phyloP scores from a whole-genome alignment of 192 early-diverging fungal species.

The Funneliformis mosseae region DNA sequence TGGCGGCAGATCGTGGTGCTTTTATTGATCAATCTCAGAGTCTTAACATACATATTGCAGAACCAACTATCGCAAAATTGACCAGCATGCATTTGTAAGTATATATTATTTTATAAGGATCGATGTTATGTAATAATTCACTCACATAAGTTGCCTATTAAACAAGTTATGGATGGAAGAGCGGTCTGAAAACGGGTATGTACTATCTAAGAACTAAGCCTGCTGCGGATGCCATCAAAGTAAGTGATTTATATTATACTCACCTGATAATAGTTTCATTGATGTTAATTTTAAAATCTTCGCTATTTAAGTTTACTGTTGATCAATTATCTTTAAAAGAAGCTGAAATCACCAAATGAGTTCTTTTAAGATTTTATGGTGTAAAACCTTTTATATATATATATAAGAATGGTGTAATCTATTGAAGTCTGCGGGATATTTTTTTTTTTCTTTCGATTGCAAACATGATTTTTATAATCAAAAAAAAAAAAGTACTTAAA shows the following conservation, averaged over 20 bases:
- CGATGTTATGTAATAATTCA: not conserved
- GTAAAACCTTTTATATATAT: no score
- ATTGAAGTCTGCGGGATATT: no score
- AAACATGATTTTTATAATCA: no score
- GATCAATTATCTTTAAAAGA: constrained; percentile 76
- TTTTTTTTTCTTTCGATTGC: no score
- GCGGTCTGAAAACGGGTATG: constrained; percentile 98
- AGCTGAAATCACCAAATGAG: constrained; percentile 50
- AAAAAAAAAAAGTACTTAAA: no score
- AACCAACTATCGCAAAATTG: constrained; percentile 90
- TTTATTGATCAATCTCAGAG: constrained; percentile 98
- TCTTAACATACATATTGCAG: constrained; percentile 95
- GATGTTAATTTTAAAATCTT: not conserved
- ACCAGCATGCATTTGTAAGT: constrained; percentile 90
- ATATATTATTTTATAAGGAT: not conserved
- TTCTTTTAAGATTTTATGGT: no score
- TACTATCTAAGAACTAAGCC: constrained; percentile 96
- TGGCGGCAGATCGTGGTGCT: constrained; percentile 96
- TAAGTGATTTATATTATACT: not conserved
- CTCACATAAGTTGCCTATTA: not conserved
- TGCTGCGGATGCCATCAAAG: constrained; percentile 95
- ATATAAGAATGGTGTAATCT: no score
- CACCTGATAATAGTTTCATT: not conserved
- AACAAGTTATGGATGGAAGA: constrained; percentile 86
- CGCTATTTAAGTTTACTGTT: constrained; percentile 74